Evolutionary conservation across 140 eudicot genomes (phyloP), one percentile per base, ranked within the genome.

Genomic region (Bidens hawaiensis): DNA sequence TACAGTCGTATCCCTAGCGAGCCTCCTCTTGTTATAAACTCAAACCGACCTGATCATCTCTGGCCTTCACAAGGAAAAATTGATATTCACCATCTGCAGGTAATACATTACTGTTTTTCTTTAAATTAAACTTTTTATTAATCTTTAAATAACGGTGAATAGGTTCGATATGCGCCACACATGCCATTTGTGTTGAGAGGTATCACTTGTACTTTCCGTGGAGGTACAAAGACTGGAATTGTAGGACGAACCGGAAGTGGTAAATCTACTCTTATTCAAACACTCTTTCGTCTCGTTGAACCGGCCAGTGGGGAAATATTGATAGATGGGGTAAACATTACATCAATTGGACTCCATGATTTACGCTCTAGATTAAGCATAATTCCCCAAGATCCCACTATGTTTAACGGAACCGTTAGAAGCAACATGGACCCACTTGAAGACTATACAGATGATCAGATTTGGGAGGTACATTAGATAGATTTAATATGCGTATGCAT

Each of bases 221-320:
- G 85, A 62, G 83, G 85, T 7, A 73, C 22, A 26, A 86, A 78
- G 75, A 86, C 87, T 4, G 97, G 95, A 55, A 86, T 89, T 24
- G 95, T 89, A 1, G 95, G 97, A 62, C 81, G 95, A 64, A 86
- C 97, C 0, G 97, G 97, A 21, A 89, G 97, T 75, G 97, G 97
- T 42, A 89, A 89, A 78, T 85, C 97, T 7, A 89, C 95, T 50
- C 94, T 90, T 51, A 86, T 90, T 56, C 97, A 90, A 73, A 75
- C 95, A 38, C 83, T 90, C 52, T 90, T 90, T 67, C 90, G 97
- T 30, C 67, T 86, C 22, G 86, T 90, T 17, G 97, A 90, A 43
- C 94, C 97, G 3, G 38, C 83, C 2, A 57, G 23, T 8, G 88
- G 84, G 0, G 45, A 73, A 40, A 71, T 82, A 45, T 0, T 75